Percentiles rank a stretch among this genome's conserved stretches.
phyloP scores from a whole-genome alignment of 139 green algal species.

The Chlamydomonas asymmetrica region DNA sequence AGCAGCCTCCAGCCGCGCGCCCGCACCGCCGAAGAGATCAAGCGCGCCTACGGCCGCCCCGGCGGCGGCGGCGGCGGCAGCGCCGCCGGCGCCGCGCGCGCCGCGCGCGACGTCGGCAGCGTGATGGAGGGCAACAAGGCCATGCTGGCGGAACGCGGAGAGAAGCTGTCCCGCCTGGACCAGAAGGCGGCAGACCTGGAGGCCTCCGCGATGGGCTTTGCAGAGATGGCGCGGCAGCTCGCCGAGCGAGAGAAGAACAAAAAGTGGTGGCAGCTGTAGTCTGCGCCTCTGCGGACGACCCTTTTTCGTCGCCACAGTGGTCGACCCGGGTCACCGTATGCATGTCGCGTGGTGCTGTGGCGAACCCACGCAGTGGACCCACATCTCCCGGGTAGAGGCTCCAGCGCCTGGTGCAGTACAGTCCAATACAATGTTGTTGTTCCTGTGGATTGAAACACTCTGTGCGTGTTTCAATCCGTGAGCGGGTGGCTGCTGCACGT shows the following conservation, averaged over 20 bases:
- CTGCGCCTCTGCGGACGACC: too few species aligned
- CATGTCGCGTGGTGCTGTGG: too few species aligned
- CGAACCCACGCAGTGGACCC: too few species aligned
- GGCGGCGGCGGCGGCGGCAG: not conserved
- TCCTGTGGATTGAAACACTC: too few species aligned
- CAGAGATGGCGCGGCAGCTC: slow-evolving; percentile 58
- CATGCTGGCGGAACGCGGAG: slow-evolving; percentile 50
- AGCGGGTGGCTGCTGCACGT: too few species aligned
- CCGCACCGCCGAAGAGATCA: slow-evolving; percentile 46
- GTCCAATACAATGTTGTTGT: too few species aligned
- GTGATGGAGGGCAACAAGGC: slow-evolving; percentile 49
- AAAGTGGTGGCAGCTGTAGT: slow-evolving; percentile 58
- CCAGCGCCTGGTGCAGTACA: too few species aligned
- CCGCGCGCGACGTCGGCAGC: not conserved
- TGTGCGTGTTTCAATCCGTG: too few species aligned
- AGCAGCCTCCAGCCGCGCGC: not conserved
- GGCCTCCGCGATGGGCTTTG: slow-evolving; percentile 50
- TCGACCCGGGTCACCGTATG: too few species aligned
- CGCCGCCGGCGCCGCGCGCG: not conserved
- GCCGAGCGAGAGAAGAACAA: slow-evolving; percentile 50
- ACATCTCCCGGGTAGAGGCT: too few species aligned
- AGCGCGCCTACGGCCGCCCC: slow-evolving; percentile 38
- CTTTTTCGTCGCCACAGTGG: too few species aligned
- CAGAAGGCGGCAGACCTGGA: slow-evolving; percentile 54
- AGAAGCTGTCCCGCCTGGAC: slow-evolving; percentile 52